Percentiles rank a stretch among this genome's conserved stretches.
These are phyloP conservation scores for Trichoderma oligosporum DNA, from an alignment of 2,329 filamentous ascomycete genomes.

Conservation along the genomic window DNA sequence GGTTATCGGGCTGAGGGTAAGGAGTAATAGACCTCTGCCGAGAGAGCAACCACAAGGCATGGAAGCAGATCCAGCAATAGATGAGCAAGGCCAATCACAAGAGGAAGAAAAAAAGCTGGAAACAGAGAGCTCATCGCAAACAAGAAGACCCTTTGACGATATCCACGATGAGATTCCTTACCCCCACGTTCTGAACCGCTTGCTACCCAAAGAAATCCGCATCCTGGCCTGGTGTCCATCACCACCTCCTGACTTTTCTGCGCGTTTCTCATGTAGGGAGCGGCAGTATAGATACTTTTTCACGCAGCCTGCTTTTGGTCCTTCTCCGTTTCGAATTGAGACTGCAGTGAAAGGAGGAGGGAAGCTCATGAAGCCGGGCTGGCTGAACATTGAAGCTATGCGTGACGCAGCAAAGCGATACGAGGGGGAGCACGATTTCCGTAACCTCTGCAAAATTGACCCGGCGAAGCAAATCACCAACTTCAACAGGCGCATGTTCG, in stretches of 20 bases:
- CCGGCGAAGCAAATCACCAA: constrained; percentile 82
- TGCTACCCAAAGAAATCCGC: constrained; percentile 85
- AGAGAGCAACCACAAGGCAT: constrained; percentile 27
- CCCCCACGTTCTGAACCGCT: constrained; percentile 74
- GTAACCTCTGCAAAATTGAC: constrained; percentile 96
- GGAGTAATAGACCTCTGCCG: constrained; percentile 68
- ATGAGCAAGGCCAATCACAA: neutral
- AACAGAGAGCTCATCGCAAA: constrained; percentile 21
- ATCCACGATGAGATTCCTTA: constrained; percentile 81
- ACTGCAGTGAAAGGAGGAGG: constrained; percentile 1
- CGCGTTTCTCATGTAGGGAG: constrained; percentile 88
- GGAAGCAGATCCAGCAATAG: neutral
- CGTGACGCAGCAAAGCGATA: constrained; percentile 72
- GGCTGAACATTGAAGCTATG: constrained; percentile 88
- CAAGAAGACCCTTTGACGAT: constrained; percentile 55
- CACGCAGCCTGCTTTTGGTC: constrained; percentile 83
- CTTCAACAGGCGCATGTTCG: constrained; percentile 74
- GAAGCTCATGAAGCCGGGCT: constrained; percentile 56
- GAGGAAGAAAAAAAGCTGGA: constrained; percentile 22
- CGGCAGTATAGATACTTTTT: constrained; percentile 96
- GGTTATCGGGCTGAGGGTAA: constrained; percentile 77
- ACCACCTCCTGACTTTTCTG: constrained; percentile 76
- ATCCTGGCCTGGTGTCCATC: constrained; percentile 89
- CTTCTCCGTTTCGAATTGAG: constrained; percentile 41
- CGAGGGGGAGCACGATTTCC: constrained; percentile 85